A percentile compares a stretch with the other conserved stretches of the same genome.
Evolutionary conservation across 2,329 filamentous ascomycete genomes (phyloP).

Genomic region (Blastomyces percursus): DNA sequence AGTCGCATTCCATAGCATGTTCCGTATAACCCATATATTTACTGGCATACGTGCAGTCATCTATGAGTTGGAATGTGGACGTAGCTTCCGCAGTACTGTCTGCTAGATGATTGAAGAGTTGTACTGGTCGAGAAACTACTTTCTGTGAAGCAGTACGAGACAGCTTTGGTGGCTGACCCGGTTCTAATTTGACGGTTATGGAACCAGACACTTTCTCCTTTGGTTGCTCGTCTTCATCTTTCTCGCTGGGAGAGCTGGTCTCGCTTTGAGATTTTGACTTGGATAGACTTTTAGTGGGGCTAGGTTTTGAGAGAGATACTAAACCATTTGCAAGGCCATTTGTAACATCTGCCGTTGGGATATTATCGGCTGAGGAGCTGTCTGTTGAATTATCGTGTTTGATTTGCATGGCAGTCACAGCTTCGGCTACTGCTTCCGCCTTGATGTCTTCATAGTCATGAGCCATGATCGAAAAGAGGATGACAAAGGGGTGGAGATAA

Average conservation of each 20-base stretch:
- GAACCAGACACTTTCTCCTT: slow-evolving; percentile 50
- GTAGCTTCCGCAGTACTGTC: slow-evolving; percentile 69
- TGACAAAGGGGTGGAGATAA: neutral
- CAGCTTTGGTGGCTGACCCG: slow-evolving; percentile 58
- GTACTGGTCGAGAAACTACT: slow-evolving; percentile 49
- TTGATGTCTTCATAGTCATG: slow-evolving; percentile 33
- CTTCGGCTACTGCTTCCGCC: slow-evolving; percentile 25
- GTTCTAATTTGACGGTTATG: slow-evolving; percentile 52
- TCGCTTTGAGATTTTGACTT: slow-evolving; percentile 17
- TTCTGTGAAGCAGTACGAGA: slow-evolving; percentile 66
- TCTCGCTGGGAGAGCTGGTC: slow-evolving; percentile 17
- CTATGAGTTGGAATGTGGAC: slow-evolving; percentile 66
- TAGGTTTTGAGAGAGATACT: slow-evolving; percentile 11
- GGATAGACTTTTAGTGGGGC: slow-evolving; percentile 15
- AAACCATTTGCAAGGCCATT: slow-evolving; percentile 12
- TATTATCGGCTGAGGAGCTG: slow-evolving; percentile 19
- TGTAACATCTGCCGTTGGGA: slow-evolving; percentile 11
- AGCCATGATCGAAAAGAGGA: slow-evolving; percentile 25
- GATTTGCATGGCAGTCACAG: slow-evolving; percentile 28
- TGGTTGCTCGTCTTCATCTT: slow-evolving; percentile 31
- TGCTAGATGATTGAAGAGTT: slow-evolving; percentile 61
- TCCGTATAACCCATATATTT: slow-evolving; percentile 87
- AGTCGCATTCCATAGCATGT: slow-evolving; percentile 91
- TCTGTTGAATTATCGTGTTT: slow-evolving; percentile 21
- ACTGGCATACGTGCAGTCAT: slow-evolving; percentile 79